Evolutionary conservation across 306 rosid species (phyloP).

Genomic region (Begonia loranthoides): DNA sequence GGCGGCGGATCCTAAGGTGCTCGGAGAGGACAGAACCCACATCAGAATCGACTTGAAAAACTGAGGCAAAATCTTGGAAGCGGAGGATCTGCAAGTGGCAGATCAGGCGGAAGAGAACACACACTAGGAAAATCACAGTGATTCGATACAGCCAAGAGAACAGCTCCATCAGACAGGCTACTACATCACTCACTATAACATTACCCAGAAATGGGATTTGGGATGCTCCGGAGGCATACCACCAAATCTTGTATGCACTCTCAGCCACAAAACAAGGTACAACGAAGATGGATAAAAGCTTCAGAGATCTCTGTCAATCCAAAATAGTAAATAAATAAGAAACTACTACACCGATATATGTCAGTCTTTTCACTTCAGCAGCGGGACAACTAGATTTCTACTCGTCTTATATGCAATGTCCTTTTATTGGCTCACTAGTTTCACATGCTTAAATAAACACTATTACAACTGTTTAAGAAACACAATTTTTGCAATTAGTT

Average conservation of each 20-base stretch:
- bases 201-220: conserved; percentile 67
- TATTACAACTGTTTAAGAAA: too few species aligned
- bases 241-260: conserved; percentile 89
- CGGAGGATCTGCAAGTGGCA: conserved; percentile 86
- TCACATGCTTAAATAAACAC: too few species aligned
- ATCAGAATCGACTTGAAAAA: conserved; percentile 63
- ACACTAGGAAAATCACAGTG: conserved; percentile 55
- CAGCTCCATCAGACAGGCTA: conserved; percentile 62
- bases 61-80: conserved; percentile 47
- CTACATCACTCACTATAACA: conserved; percentile 44
- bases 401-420: too few species aligned
- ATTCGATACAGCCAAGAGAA: conserved; percentile 77
- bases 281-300: conserved; percentile 36
- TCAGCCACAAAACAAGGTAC: conserved; percentile 55
- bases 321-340: neutral
- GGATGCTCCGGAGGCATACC: conserved; percentile 82
- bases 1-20: conserved; percentile 73
- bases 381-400: too few species aligned
- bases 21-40: conserved; percentile 63
- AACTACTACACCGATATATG: too few species aligned
- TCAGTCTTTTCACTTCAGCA: too few species aligned
- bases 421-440: neutral
- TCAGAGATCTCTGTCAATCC: conserved; percentile 46
- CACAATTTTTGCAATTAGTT: too few species aligned
- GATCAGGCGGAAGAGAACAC: conserved; percentile 78